Evolutionary conservation across 2,329 filamentous ascomycete species (phyloP).

Genomic region (Exophiala sideris): DNA sequence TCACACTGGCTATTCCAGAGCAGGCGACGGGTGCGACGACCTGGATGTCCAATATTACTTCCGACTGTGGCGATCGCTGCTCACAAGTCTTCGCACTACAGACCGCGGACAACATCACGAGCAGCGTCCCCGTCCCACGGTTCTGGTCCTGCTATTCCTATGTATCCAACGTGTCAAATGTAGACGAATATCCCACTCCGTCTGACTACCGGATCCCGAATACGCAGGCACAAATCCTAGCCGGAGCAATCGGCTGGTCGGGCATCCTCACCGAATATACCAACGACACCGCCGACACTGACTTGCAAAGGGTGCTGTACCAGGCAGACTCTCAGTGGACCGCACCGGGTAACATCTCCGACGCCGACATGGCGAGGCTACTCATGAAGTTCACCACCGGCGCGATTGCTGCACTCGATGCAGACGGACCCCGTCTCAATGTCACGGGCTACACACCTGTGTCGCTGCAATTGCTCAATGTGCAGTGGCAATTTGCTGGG

Average conservation of each 20-base stretch:
- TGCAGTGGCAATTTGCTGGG: constrained; percentile 48
- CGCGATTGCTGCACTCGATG: constrained; percentile 18
- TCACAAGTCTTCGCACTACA: constrained; percentile 19
- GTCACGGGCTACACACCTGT: constrained; percentile 71
- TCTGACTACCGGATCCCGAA: constrained; percentile 13
- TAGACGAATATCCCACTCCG: constrained; percentile 4
- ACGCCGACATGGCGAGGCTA: constrained; percentile 9
- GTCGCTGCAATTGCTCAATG: constrained; percentile 80
- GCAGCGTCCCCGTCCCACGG: constrained; percentile 29
- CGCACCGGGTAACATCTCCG: constrained; percentile 9
- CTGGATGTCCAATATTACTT: constrained; percentile 19
- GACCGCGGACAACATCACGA: constrained; percentile 18
- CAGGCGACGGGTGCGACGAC: constrained; percentile 18
- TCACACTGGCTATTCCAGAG: constrained; percentile 2
- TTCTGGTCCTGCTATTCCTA: constrained; percentile 20
- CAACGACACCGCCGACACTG: background rate
- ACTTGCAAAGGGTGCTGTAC: constrained; percentile 16
- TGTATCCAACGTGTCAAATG: constrained; percentile 12
- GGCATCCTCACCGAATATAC: constrained; percentile 2
- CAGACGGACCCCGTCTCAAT: constrained; percentile 39
- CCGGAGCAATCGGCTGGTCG: constrained; percentile 23
- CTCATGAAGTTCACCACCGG: constrained; percentile 19
- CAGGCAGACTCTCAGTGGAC: constrained; percentile 32
- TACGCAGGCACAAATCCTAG: constrained; percentile 13
- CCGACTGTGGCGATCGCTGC: constrained; percentile 19